A percentile compares a stretch with the other conserved stretches of the same genome.
Conservation (phyloP, 176 grass and related monocot genomes). For the Bolboschoenus planiculmis region DNA sequence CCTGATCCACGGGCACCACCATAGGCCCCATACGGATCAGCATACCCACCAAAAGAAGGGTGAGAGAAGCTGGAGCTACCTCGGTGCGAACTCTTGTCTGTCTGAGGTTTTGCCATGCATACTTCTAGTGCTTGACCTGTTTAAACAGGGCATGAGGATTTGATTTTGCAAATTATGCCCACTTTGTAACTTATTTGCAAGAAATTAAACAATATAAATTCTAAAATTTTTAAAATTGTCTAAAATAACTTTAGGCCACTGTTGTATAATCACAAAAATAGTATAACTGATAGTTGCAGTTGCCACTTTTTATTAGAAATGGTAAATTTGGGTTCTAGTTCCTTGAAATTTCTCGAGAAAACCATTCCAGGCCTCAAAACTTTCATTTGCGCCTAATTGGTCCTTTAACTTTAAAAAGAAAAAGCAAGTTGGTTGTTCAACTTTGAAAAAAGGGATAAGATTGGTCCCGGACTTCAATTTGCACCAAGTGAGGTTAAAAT, state of each 20-base stretch:
- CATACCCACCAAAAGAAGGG: conserved; percentile 51
- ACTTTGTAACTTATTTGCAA: neutral
- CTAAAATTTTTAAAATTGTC: neutral
- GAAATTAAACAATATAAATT: neutral
- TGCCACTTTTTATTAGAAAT: neutral
- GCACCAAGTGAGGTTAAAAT: neutral
- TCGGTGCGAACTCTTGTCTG: conserved; percentile 65
- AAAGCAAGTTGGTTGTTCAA: neutral
- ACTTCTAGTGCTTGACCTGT: conserved; percentile 80
- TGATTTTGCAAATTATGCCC: neutral
- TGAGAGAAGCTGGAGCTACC: conserved; percentile 53
- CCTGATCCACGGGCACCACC: conserved; percentile 47
- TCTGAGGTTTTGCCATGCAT: conserved; percentile 84
- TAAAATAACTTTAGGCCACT: neutral
- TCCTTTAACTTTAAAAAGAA: neutral
- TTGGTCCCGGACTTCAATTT: neutral
- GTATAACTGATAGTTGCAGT: neutral
- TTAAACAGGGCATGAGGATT: neutral
- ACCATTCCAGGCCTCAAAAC: neutral
- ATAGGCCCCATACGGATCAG: conserved; percentile 86
- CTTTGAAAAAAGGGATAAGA: neutral
- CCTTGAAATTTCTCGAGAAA: neutral
- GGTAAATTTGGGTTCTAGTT: neutral
- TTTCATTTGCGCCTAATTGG: neutral
- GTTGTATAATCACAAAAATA: neutral